Evolutionary conservation across 495 filamentous ascomycete genomes (phyloP), one percentile per base, ranked within the genome.

Genomic region (Neurospora sp.): DNA sequence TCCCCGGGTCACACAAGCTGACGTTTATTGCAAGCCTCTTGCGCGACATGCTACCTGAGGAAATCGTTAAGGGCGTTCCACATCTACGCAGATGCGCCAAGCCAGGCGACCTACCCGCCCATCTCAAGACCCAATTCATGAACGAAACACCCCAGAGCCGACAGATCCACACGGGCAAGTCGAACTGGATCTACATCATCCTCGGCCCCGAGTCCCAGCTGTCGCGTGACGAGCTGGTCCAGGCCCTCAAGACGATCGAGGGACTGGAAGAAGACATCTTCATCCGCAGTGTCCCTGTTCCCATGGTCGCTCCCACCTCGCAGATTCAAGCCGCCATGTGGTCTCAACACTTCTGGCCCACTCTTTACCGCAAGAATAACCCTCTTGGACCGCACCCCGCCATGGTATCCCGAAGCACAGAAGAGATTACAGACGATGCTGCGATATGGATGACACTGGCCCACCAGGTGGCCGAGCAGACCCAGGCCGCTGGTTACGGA

Each of bases 61-160:
- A 89, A 76, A 81, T 85, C n/a, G 84, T 85, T 76, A 85, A 88
- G 71, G 87, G 90, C 74, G 83, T 94, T 40, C 86, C 88, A 78
- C 96, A 99, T 80, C 87, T 98, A 23, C 90, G 93, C 62, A 89
- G 94, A 70, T 92, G 96, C 73, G 90, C 90, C 62, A 95, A 93
- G 79, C 88, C 85, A 38, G 85, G 86, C 44, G 90, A 89, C 75
- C 84, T 98, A 6, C 92, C 94, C 42, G 78, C 79, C 59, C 81
- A 82, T 72, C 84, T 80, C 73, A 86, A 81, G 71, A 84, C 74
- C 39, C 80, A 76, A 72, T 91, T 80, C 75, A 84, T 80, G 81
- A 85, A 86, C 75, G 82, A 84, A 62, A 80, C 79, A 16, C 76
- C 78, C 2, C 79, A 82, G 72, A 83, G 83, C 70, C 78, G 80